phyloP scores from a whole-genome alignment of 768 basidiomycete genomes.

The Lactarius tabidus region DNA sequence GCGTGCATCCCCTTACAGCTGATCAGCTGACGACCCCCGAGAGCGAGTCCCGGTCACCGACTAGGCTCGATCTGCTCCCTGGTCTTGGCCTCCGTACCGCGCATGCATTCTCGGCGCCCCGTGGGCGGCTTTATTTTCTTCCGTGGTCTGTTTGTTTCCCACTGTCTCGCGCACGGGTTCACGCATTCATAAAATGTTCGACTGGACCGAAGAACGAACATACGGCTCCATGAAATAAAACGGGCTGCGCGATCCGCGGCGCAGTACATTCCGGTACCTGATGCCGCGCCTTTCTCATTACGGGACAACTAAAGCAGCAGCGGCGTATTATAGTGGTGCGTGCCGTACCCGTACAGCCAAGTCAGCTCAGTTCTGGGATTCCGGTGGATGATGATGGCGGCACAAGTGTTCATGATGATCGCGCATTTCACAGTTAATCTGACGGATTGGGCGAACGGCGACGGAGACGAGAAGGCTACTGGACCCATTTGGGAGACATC shows the following conservation, averaged over 20 bases:
- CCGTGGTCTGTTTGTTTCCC: not conserved
- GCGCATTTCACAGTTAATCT: not conserved
- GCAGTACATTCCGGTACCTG: not conserved
- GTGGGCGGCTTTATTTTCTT: not conserved
- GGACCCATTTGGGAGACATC: too few species aligned
- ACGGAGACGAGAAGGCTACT: not conserved
- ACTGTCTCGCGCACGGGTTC: not conserved
- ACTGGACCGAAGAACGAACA: not conserved
- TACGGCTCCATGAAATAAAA: not conserved
- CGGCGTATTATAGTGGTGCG: not conserved
- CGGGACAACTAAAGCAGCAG: not conserved
- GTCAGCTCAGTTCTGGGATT: not conserved
- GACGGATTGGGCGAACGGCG: not conserved
- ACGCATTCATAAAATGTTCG: not conserved
- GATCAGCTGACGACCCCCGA: constrained; percentile 6
- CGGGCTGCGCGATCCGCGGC: constrained; percentile 19
- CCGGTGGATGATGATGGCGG: not conserved
- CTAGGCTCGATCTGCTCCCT: not conserved
- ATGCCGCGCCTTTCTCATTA: not conserved
- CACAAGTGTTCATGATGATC: not conserved
- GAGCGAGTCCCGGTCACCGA: not conserved
- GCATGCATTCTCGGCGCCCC: not conserved
- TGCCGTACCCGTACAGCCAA: not conserved
- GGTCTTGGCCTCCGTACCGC: not conserved
- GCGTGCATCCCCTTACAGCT: not conserved